Percentiles rank a stretch among this genome's conserved stretches.
phyloP scores from a whole-genome alignment of 2,329 filamentous ascomycete species.

The Penicillium sp. region DNA sequence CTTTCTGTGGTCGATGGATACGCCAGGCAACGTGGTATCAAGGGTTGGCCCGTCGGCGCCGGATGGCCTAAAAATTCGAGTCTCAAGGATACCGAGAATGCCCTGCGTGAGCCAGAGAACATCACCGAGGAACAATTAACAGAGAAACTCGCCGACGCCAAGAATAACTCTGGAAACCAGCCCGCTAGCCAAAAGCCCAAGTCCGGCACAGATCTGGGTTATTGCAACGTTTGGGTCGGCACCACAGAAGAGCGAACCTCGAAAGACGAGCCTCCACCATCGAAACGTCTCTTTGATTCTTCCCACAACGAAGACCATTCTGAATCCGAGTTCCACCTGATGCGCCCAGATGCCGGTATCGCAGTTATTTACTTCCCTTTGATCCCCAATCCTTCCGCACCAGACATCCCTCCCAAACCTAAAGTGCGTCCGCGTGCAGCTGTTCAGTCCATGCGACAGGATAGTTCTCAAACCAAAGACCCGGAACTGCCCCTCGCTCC shows the following conservation, averaged over 20 bases:
- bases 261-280: slow-evolving; percentile 53
- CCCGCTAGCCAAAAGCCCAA: slow-evolving; percentile 20
- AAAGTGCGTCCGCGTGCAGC: slow-evolving; percentile 27
- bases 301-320: slow-evolving; percentile 55
- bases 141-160: slow-evolving; percentile 62
- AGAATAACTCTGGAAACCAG: slow-evolving; percentile 23
- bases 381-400: slow-evolving; percentile 66
- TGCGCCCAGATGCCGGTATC: slow-evolving; percentile 77
- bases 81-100: slow-evolving; percentile 59
- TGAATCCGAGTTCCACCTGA: slow-evolving; percentile 66
- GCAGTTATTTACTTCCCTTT: slow-evolving; percentile 89
- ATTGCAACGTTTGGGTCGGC: slow-evolving; percentile 95
- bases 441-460: slow-evolving; percentile 23
- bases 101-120: slow-evolving; percentile 68
- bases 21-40: slow-evolving; percentile 81
- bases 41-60: slow-evolving; percentile 91
- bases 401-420: slow-evolving; percentile 27
- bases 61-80: slow-evolving; percentile 77
- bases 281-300: slow-evolving; percentile 50
- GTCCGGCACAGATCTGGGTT: slow-evolving; percentile 63
- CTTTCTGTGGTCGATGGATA: slow-evolving; percentile 90
- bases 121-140: slow-evolving; percentile 61
- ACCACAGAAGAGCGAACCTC: slow-evolving; percentile 70
- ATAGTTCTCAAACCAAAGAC: slow-evolving; percentile 21
- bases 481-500: slow-evolving; percentile 26